These are phyloP conservation scores for Poronia punctata DNA, from an alignment of 495 filamentous ascomycete genomes.

Conservation along the genomic window DNA sequence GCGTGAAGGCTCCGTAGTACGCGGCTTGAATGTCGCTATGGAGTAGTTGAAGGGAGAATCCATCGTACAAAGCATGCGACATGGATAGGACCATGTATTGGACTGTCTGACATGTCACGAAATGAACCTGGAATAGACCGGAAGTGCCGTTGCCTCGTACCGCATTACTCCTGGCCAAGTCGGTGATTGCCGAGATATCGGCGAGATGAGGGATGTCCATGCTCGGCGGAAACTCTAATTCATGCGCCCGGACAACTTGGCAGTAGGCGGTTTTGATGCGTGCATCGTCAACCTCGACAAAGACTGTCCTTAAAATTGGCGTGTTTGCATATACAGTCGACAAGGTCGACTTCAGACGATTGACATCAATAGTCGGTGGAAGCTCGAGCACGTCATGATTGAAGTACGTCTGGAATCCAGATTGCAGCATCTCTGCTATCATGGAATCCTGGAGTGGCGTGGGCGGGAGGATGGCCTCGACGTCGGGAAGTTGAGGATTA, in stretches of 20 bases:
- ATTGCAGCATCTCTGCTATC: constrained; percentile 65
- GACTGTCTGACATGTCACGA: constrained; percentile 25
- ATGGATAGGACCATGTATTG: constrained; percentile 60
- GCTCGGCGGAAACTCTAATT: constrained; percentile 8
- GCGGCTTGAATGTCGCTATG: constrained; percentile 57
- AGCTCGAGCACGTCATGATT: constrained; percentile 67
- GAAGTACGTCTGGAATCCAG: constrained; percentile 64
- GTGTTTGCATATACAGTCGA: constrained; percentile 45
- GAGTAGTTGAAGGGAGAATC: constrained; percentile 60
- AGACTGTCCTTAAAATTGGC: constrained; percentile 70
- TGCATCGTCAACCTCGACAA: constrained; percentile 55
- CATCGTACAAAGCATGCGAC: constrained; percentile 75
- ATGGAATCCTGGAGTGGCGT: constrained; percentile 80
- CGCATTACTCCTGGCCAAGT: constrained; percentile 24
- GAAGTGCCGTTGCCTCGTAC: constrained; percentile 15
- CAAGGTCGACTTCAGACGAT: constrained; percentile 54
- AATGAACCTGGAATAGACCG: constrained; percentile 36
- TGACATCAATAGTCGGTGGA: constrained; percentile 38
- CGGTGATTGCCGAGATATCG: constrained; percentile 20
- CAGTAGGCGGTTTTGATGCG: constrained; percentile 50
- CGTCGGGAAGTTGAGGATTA: background rate
- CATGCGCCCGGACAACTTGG: constrained; percentile 49
- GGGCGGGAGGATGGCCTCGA: constrained; percentile 52
- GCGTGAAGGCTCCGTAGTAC: constrained; percentile 37
- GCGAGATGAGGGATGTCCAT: constrained; percentile 13